A percentile compares a stretch with the other conserved stretches of the same genome.
These are phyloP conservation scores for Triticum urartu DNA, from an alignment of 176 grass and related monocot species.

Conservation along the genomic window DNA sequence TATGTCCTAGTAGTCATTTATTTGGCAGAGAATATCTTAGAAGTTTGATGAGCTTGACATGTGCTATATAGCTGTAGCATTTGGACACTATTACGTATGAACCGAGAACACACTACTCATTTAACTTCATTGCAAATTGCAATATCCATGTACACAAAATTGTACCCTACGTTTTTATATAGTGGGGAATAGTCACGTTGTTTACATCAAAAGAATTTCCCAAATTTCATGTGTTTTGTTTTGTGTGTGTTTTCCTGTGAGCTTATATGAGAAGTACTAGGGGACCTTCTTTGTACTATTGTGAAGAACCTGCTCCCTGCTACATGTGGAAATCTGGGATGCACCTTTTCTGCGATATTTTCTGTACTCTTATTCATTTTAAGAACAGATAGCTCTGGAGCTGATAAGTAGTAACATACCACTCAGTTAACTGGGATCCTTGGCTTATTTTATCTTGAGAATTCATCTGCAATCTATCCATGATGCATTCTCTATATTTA, in stretches of 20 bases:
- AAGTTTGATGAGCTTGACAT: neutral
- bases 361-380: neutral
- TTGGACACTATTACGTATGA: neutral
- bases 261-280: neutral
- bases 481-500: neutral
- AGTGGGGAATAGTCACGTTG: too few relatives aligned
- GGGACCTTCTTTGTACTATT: neutral
- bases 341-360: neutral
- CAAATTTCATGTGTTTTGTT: too few relatives aligned
- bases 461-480: neutral
- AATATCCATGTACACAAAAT: conserved; percentile 24
- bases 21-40: neutral
- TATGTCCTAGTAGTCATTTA: neutral
- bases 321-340: neutral
- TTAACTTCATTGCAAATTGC: neutral
- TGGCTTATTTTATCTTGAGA: neutral
- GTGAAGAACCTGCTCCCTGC: neutral
- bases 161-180: too few relatives aligned
- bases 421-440: neutral
- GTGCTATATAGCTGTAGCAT: neutral
- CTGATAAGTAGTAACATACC: neutral
- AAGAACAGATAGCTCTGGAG: neutral
- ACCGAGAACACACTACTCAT: neutral
- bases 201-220: too few relatives aligned
- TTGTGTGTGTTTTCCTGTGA: too few relatives aligned